phyloP scores from a whole-genome alignment of 306 rosid genomes.

The Purshia tridentata region DNA sequence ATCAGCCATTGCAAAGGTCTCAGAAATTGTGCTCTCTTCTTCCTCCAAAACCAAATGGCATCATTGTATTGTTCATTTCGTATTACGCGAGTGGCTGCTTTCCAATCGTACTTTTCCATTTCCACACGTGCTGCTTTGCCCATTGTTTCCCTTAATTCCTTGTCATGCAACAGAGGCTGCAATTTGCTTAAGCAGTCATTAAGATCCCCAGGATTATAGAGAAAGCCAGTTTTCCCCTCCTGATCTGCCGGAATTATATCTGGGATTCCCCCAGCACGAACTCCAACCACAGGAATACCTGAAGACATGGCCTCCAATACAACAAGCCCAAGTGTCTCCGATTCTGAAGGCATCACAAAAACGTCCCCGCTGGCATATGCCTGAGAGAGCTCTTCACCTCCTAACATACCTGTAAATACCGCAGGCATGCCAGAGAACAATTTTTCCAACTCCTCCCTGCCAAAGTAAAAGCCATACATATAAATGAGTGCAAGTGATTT shows the following conservation, averaged over 20 bases:
- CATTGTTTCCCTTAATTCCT: slow-evolving; percentile 64
- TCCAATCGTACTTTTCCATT: slow-evolving; percentile 95
- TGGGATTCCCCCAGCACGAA: slow-evolving; percentile 92
- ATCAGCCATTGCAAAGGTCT: slow-evolving; percentile 78
- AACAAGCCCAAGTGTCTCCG: slow-evolving; percentile 93
- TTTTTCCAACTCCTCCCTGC: slow-evolving; percentile 87
- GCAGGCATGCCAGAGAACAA: slow-evolving; percentile 88
- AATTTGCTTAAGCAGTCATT: slow-evolving; percentile 87
- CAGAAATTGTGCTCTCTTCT: slow-evolving; percentile 65
- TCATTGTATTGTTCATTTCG: slow-evolving; percentile 89
- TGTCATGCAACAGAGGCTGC: slow-evolving; percentile 58
- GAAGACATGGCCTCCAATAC: slow-evolving; percentile 98
- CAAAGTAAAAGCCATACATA: slow-evolving; percentile 24
- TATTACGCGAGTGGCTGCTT: slow-evolving; percentile 71
- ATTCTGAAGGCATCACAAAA: slow-evolving; percentile 95
- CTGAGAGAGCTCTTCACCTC: slow-evolving; percentile 93
- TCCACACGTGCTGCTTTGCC: slow-evolving; percentile 83
- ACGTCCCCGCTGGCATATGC: slow-evolving; percentile 95
- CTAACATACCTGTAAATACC: slow-evolving; percentile 91
- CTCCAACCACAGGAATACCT: slow-evolving; percentile 91
- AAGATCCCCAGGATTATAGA: slow-evolving; percentile 60
- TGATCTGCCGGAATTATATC: slow-evolving; percentile 85
- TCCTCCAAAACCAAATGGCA: slow-evolving; percentile 98
- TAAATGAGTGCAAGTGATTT: background rate
- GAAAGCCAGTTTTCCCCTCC: slow-evolving; percentile 83